Base-by-base conservation (phyloP, 306 rosid species). In the Cicer chorassanicum region DNA sequence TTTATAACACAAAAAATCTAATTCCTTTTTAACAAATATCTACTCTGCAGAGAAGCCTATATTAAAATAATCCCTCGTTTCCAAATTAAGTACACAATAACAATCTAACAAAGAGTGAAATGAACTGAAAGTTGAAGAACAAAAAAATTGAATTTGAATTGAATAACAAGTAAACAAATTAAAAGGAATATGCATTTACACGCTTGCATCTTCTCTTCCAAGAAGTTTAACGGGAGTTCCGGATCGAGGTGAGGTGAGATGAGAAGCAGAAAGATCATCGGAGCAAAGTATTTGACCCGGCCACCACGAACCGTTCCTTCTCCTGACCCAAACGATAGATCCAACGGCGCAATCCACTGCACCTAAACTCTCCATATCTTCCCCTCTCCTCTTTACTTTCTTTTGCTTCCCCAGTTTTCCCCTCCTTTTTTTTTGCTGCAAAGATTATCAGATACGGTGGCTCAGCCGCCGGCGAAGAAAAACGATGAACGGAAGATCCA, bases 231-330 rank as follows among this genome's bases (percentile, higher is more conserved):
- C 88, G 3, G 88, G 88, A 78, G 88, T 84, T 73, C 88, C 88
- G 1, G 88, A 81, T 42, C 85, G 73, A 50, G 88, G 85, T 0
- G 85, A 84, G 3, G 88, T 84, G 65, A 81, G 88, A 70, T 84
- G 85, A 34, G 88, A 81, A 57, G 73, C 65, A 1, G 83, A 74
- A 6, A 74, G 83, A 40, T 84, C 80, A 5, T 84, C 75, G 0
- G 85, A 42, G 7, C 64, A 80, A 1, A 84, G 76, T 54, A 84
- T 84, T 78, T 84, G 88, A 43, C 88, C 88, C n/a, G 88, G 88
- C 88, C 88, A 84, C 88, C 88, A 84, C 19, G 88, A 84, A 12
- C 88, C 88, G 39, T 84, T 84, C 12, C 88, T 64, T 77, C 88
- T 56, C 14, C 83, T 75, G 19, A 84, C 88, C 88, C 88, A 84